Conservation (phyloP, 2,329 filamentous ascomycete species). For the Westerdykella aurantiaca region DNA sequence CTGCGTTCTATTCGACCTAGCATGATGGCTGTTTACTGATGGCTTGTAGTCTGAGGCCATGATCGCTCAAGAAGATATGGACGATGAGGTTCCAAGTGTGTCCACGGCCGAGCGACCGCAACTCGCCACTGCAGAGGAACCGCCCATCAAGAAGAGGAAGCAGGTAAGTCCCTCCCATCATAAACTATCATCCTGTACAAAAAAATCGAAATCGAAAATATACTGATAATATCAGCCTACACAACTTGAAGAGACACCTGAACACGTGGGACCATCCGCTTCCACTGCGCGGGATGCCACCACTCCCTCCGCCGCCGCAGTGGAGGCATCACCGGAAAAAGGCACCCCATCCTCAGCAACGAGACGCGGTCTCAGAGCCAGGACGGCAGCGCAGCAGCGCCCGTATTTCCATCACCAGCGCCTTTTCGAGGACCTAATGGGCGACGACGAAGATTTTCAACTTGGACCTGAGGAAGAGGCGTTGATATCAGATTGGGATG, state of each 20-base stretch:
- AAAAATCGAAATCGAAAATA: constrained; percentile 4
- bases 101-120: constrained; percentile 4
- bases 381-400: constrained; percentile 31
- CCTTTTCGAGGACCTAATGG: constrained; percentile 21
- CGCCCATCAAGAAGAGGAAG: constrained; percentile 23
- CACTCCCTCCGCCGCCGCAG: background rate
- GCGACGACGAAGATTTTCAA: background rate
- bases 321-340: constrained; percentile 19
- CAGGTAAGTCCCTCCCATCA: constrained; percentile 16
- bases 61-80: constrained; percentile 25
- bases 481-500: background rate
- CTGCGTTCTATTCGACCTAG: background rate
- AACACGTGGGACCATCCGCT: too few species aligned
- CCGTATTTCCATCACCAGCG: constrained; percentile 33
- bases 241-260: too few species aligned
- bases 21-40: constrained; percentile 6
- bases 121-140: constrained; percentile 1
- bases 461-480: background rate
- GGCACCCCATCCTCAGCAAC: constrained; percentile 16
- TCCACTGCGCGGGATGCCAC: too few species aligned
- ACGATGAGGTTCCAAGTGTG: constrained; percentile 11
- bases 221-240: too few species aligned
- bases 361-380: constrained; percentile 27
- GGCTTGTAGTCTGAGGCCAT: constrained; percentile 23
- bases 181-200: constrained; percentile 28